phyloP scores from a whole-genome alignment of 306 rosid genomes.

The Dalbergia oliveri region DNA sequence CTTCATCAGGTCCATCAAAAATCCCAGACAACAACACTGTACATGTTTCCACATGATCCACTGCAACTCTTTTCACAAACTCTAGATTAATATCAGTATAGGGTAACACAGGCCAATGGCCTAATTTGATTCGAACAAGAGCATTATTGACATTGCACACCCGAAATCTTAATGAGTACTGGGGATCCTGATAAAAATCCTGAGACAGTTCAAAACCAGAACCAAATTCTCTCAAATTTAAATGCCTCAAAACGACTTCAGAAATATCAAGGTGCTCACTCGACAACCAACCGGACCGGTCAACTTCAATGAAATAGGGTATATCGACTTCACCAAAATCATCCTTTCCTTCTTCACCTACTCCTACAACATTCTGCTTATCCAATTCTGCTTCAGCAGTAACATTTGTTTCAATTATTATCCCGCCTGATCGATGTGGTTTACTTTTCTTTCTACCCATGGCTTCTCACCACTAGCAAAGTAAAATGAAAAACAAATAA shows the following conservation, averaged over 20 bases:
- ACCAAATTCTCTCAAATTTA: constrained; percentile 64
- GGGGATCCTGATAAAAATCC: constrained; percentile 56
- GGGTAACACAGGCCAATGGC: constrained; percentile 90
- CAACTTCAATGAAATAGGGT: constrained; percentile 82
- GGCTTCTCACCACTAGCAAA: constrained; percentile 48
- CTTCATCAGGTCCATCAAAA: constrained; percentile 92
- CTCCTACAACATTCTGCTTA: constrained; percentile 46
- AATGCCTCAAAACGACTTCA: constrained; percentile 73
- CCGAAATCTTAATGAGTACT: constrained; percentile 70
- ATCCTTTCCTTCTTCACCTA: constrained; percentile 51
- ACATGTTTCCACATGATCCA: constrained; percentile 49
- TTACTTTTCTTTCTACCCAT: constrained; percentile 88
- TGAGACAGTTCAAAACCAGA: constrained; percentile 55
- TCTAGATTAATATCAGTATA: constrained; percentile 72
- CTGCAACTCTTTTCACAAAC: constrained; percentile 55
- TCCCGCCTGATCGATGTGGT: constrained; percentile 75
- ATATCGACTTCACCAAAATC: constrained; percentile 48
- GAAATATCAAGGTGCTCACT: constrained; percentile 82
- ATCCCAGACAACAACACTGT: constrained; percentile 76
- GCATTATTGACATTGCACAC: constrained; percentile 62
- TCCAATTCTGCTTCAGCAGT: constrained; percentile 56
- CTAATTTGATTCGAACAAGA: constrained; percentile 73
- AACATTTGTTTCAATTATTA: constrained; percentile 51
- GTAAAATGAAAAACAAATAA: constrained; percentile 7
- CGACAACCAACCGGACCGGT: constrained; percentile 62